Percentiles rank a stretch among this genome's conserved stretches.
Evolutionary conservation across 1,284 basidiomycete genomes (phyloP).

Genomic region (Naganishia cerealis): DNA sequence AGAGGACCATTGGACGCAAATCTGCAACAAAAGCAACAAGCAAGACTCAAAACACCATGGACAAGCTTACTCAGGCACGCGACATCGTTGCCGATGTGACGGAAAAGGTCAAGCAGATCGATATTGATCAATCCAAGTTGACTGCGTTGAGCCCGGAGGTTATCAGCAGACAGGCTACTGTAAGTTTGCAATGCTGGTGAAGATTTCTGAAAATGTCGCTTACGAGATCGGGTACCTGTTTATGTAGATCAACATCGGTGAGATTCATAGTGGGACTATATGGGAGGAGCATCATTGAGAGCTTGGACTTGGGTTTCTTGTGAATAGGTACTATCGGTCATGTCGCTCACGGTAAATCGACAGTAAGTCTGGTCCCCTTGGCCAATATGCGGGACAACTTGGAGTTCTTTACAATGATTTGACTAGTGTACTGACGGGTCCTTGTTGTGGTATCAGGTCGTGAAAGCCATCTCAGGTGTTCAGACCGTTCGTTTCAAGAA

Average conservation of each 20-base stretch:
- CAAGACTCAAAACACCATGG: constrained; percentile 1
- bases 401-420: neutral
- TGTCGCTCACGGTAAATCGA: constrained; percentile 98
- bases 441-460: constrained; percentile 56
- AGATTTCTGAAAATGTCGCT: neutral
- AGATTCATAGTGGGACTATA: constrained; percentile 7
- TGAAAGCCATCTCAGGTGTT: constrained; percentile 98
- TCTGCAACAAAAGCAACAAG: constrained; percentile 3
- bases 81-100: constrained; percentile 31
- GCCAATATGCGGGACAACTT: neutral
- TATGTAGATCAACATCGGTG: constrained; percentile 52
- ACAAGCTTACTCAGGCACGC: constrained; percentile 23
- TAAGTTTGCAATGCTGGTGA: constrained; percentile 36
- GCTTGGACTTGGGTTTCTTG: neutral
- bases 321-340: constrained; percentile 80
- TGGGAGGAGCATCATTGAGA: neutral
- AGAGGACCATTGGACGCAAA: neutral
- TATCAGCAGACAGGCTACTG: constrained; percentile 89
- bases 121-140: constrained; percentile 75
- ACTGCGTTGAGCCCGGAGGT: constrained; percentile 92
- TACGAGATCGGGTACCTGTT: constrained; percentile 1
- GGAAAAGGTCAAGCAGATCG: constrained; percentile 51
- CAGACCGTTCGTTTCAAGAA: constrained; percentile 99
- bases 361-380: constrained; percentile 56
- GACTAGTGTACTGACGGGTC: neutral